These are phyloP conservation scores for Quercus cerris DNA, from an alignment of 306 rosid species.

Conservation along the genomic window DNA sequence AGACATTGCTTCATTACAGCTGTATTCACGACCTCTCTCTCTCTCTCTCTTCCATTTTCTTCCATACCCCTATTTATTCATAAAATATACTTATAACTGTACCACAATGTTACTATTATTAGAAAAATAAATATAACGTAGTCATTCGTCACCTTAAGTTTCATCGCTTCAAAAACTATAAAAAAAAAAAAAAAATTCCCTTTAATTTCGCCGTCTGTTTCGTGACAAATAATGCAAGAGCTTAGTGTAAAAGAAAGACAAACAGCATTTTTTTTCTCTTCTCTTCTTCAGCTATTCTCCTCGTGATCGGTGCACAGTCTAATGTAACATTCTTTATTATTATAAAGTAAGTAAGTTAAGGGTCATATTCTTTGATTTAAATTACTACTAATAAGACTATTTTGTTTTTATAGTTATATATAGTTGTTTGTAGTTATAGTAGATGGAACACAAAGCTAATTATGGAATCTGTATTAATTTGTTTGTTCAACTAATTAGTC, in stretches of 20 bases:
- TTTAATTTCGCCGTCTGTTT: slow-evolving; percentile 31
- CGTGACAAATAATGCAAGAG: slow-evolving; percentile 33
- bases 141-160: no score
- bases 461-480: background rate
- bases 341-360: no score
- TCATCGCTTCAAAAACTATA: background rate
- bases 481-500: background rate
- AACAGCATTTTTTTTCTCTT: background rate
- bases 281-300: slow-evolving; percentile 2
- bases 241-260: no score
- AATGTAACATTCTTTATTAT: background rate
- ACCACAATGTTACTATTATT: background rate
- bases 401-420: no score
- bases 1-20: slow-evolving; percentile 54
- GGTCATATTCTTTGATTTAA: no score
- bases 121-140: background rate
- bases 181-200: background rate
- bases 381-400: no score
- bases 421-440: no score
- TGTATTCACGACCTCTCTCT: slow-evolving; percentile 52
- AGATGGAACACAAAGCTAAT: background rate
- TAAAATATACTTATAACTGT: slow-evolving; percentile 2
- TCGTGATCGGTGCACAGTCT: slow-evolving; percentile 46
- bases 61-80: background rate
- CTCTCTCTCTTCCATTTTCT: background rate